phyloP scores from a whole-genome alignment of 2,329 filamentous ascomycete genomes.

The Coniochaeta prunicola region DNA sequence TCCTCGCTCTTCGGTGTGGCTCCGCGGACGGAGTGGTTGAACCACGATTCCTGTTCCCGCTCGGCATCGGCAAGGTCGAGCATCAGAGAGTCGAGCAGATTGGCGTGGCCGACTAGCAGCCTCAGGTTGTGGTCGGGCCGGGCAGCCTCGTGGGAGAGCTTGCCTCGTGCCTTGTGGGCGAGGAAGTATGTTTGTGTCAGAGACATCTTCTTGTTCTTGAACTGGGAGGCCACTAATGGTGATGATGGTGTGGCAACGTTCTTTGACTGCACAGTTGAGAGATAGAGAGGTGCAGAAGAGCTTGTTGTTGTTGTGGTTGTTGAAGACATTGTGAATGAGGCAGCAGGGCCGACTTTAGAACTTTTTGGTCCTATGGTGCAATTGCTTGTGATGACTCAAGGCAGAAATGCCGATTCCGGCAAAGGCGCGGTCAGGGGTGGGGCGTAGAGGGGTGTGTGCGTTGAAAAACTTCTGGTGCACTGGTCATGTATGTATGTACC shows the following conservation, averaged over 20 bases:
- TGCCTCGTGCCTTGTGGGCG: conserved; percentile 90
- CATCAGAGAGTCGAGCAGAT: conserved; percentile 95
- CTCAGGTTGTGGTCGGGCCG: conserved; percentile 90
- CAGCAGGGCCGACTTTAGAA: conserved; percentile 8
- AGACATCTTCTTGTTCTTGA: conserved; percentile 74
- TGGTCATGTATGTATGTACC: neutral
- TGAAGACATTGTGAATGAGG: conserved; percentile 26
- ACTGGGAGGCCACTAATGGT: conserved; percentile 16
- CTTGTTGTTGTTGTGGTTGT: conserved; percentile 11
- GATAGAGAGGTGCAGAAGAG: conserved; percentile 4
- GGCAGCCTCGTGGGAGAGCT: conserved; percentile 89
- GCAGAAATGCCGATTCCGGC: conserved; percentile 24
- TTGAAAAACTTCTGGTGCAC: neutral
- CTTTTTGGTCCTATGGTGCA: conserved; percentile 20
- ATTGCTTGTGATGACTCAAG: conserved; percentile 25
- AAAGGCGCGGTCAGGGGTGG: neutral
- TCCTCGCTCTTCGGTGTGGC: conserved; percentile 52
- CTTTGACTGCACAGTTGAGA: conserved; percentile 14
- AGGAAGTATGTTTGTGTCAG: conserved; percentile 98
- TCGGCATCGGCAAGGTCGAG: conserved; percentile 82
- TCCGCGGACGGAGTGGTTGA: conserved; percentile 87
- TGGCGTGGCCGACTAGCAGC: conserved; percentile 93
- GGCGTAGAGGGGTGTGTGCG: neutral
- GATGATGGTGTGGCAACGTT: conserved; percentile 34
- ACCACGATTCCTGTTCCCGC: conserved; percentile 93